phyloP scores from a whole-genome alignment of 1,284 basidiomycete species.

The Pyrrhoderma lamaoense region DNA sequence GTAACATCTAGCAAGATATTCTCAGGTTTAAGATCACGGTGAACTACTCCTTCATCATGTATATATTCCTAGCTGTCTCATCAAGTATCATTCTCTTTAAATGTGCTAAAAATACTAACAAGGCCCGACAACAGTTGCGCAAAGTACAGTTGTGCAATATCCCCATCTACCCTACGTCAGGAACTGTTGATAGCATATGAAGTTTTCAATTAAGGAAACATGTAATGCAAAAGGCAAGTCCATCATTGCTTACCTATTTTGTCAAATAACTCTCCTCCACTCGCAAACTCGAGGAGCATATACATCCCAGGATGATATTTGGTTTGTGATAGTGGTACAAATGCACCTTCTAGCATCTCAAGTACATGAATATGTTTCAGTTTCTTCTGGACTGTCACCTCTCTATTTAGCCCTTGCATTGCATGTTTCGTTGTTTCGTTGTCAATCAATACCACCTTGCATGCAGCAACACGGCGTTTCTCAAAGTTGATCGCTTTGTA shows the following conservation, averaged over 20 bases:
- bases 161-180: constrained; percentile 86
- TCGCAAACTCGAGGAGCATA: constrained; percentile 88
- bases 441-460: constrained; percentile 73
- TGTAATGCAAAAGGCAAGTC: too few species aligned
- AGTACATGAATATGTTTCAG: constrained; percentile 82
- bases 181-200: constrained; percentile 40
- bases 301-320: constrained; percentile 77
- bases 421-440: constrained; percentile 52
- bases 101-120: constrained; percentile 31
- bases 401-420: constrained; percentile 82
- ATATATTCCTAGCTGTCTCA: constrained; percentile 60
- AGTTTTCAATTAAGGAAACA: neutral
- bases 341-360: constrained; percentile 73
- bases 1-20: constrained; percentile 81
- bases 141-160: constrained; percentile 90
- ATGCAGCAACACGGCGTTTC: constrained; percentile 68
- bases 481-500: constrained; percentile 71
- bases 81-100: constrained; percentile 15
- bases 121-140: constrained; percentile 80
- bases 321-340: constrained; percentile 54
- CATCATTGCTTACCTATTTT: constrained; percentile 91
- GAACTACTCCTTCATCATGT: constrained; percentile 87
- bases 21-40: constrained; percentile 95
- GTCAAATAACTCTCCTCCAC: constrained; percentile 94
- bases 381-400: constrained; percentile 84